These are phyloP conservation scores for Achlya hypogyna DNA, from an alignment of 352 stramenopile genomes.

Conservation along the genomic window DNA sequence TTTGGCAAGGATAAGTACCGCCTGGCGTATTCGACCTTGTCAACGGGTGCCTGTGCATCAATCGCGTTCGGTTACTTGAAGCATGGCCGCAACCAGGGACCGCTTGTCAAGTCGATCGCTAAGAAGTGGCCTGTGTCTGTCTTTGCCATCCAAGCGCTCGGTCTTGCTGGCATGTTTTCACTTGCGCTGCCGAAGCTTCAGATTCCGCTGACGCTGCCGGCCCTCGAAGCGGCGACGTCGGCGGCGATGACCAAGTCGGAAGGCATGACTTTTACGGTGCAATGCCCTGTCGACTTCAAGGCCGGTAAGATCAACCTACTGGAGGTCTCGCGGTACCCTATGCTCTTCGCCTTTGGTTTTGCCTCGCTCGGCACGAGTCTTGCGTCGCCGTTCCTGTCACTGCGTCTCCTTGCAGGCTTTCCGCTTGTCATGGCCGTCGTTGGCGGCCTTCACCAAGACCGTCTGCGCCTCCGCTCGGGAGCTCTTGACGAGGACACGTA, in stretches of 20 bases:
- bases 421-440: constrained; percentile 17
- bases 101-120: constrained; percentile 10
- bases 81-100: constrained; percentile 9
- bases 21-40: constrained; percentile 17
- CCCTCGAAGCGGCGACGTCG: not conserved
- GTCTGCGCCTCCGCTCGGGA: constrained; percentile 8
- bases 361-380: constrained; percentile 16
- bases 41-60: constrained; percentile 11
- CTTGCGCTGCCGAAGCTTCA: constrained; percentile 15
- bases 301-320: constrained; percentile 14
- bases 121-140: constrained; percentile 14
- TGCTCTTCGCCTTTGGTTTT: constrained; percentile 19
- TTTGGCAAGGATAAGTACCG: constrained; percentile 20
- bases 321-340: constrained; percentile 14
- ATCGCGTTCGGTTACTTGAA: constrained; percentile 18
- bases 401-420: constrained; percentile 16
- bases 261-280: not conserved
- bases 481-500: constrained; percentile 7
- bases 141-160: constrained; percentile 14
- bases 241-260: not conserved
- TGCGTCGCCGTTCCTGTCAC: constrained; percentile 8
- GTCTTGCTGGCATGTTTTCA: constrained; percentile 7
- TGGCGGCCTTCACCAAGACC: constrained; percentile 16
- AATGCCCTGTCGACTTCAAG: constrained; percentile 20
- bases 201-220: not conserved